phyloP scores from a whole-genome alignment of 345 rosid genomes.

The Cardamine chenopodiifolia region DNA sequence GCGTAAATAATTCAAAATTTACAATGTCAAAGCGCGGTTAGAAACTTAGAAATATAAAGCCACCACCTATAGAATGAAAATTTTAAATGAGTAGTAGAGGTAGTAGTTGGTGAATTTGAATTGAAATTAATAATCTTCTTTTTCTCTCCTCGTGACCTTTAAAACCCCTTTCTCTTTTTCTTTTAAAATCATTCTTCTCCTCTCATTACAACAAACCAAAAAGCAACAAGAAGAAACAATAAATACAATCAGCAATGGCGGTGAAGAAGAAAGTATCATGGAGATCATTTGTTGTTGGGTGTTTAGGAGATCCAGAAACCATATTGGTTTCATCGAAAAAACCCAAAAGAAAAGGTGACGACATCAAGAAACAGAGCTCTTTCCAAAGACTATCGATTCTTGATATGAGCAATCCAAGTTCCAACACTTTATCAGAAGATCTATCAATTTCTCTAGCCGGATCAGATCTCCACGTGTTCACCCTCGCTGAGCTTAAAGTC shows the following conservation, averaged over 20 bases:
- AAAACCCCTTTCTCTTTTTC: not conserved
- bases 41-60: slow-evolving; percentile 11
- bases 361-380: slow-evolving; percentile 56
- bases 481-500: slow-evolving; percentile 69
- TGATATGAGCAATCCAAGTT: slow-evolving; percentile 74
- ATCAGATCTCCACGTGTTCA: slow-evolving; percentile 72
- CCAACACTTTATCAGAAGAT: slow-evolving; percentile 61
- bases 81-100: not conserved
- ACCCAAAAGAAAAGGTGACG: slow-evolving; percentile 46
- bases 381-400: slow-evolving; percentile 58
- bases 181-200: not conserved
- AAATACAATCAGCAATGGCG: slow-evolving; percentile 43
- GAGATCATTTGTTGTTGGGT: slow-evolving; percentile 55
- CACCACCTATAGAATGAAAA: not conserved
- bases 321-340: slow-evolving; percentile 28
- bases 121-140: slow-evolving; percentile 13
- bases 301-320: slow-evolving; percentile 48
- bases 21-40: slow-evolving; percentile 27
- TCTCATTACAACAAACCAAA: slow-evolving; percentile 11
- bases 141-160: slow-evolving; percentile 33
- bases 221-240: not conserved
- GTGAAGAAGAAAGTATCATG: slow-evolving; percentile 58
- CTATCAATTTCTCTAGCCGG: slow-evolving; percentile 80
- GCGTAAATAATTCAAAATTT: not conserved
- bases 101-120: slow-evolving; percentile 31